Percentiles rank a stretch among this genome's conserved stretches.
Conservation (phyloP, 169 alveolate genomes). For the Plasmodium vinckei region DNA sequence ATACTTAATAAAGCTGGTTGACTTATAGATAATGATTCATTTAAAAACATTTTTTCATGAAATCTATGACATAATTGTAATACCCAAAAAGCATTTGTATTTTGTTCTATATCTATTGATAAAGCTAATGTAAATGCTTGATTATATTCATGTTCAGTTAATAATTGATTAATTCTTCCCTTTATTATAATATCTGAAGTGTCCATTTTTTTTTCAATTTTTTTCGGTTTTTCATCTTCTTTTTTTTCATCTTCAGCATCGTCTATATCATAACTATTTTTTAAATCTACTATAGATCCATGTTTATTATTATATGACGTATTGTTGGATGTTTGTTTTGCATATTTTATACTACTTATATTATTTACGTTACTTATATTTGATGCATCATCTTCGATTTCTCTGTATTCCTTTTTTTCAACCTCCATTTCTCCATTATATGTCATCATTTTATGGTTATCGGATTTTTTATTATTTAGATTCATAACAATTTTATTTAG, state of each 20-base stretch:
- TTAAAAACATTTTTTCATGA: constrained; percentile 7
- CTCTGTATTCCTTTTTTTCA: not conserved
- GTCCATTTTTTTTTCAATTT: not conserved
- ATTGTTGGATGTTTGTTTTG: not conserved
- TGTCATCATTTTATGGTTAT: not conserved
- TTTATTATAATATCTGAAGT: constrained; percentile 36
- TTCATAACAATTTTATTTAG: constrained; percentile 8
- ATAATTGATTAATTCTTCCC: constrained; percentile 64
- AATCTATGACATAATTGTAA: constrained; percentile 52
- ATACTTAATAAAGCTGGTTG: constrained; percentile 67
- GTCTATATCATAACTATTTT: not conserved
- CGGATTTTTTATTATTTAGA: not conserved
- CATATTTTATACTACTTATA: not conserved
- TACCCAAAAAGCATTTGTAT: constrained; percentile 57
- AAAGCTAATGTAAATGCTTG: constrained; percentile 68
- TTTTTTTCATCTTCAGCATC: constrained; percentile 16
- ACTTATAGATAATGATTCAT: constrained; percentile 24
- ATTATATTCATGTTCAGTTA: constrained; percentile 58
- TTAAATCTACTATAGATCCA: not conserved
- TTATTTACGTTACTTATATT: not conserved
- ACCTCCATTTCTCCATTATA: not conserved
- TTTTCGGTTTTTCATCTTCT: not conserved
- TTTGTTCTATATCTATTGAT: constrained; percentile 64
- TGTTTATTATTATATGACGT: not conserved
- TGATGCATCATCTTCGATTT: not conserved